Evolutionary conservation across 2,329 filamentous ascomycete genomes (phyloP), one percentile per base, ranked within the genome.

Genomic region (Venturia pyrina): DNA sequence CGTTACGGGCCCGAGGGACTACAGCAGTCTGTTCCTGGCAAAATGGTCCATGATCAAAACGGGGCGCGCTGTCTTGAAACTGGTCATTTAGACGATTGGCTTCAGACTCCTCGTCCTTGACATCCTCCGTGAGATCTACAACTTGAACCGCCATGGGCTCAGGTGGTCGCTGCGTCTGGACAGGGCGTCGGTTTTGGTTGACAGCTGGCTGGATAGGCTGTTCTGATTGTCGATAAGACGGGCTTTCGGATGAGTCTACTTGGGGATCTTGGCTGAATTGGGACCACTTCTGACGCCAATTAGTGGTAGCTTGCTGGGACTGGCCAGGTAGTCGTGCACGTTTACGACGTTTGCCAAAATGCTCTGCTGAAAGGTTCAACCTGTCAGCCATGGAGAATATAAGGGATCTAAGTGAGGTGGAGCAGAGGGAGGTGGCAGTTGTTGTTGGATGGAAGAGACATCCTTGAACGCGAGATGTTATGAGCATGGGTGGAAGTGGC

Each of bases 391-490:
- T 59, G 28, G 15, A n/a, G 32, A 21, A 11, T n/a, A 37, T 37
- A 37, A 59, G 32, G 19, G 17, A 59, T 8, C 1, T 32, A 59
- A 59, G 53, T 40, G 53, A 59, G 53, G 28, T 59, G 53, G 28
- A 37, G 5, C 6, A 57, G 50, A 34, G 15, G 50, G 32, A 57
- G 28, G 6, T 3, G 5, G 50, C 17, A 10, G 28, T 59, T 59
- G 53, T 59, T 59, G 53, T 59, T 57, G 32, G 53, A 37, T n/a
- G 53, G 53, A 19, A 59, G 53, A 40, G 53, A 5, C 53, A 59
- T 59, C 32, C 53, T 59, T 32, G 15, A 37, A 37, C 17, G 32
- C 34, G 19, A 37, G 28, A n/a, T 34, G 17, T 37, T 37, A 19
- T n/a, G 15, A 28, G 11, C 8, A 32, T 37, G 28, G 53, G 53